phyloP scores from a whole-genome alignment of 1,284 basidiomycete species.

The Ganoderma meredithae region DNA sequence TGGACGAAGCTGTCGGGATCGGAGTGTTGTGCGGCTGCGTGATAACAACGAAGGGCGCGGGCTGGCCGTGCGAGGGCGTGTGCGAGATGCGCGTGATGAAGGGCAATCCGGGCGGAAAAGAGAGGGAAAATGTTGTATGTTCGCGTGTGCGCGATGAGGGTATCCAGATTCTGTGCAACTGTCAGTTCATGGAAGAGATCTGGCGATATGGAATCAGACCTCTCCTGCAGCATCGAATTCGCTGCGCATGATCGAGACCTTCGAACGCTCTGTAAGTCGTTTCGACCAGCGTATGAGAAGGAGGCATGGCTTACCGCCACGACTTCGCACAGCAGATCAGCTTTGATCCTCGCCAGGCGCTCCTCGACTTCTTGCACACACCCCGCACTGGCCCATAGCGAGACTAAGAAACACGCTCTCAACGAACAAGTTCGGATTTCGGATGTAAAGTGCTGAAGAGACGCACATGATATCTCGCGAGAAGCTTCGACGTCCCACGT shows the following conservation, averaged over 20 bases:
- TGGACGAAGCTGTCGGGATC: conserved; percentile 60
- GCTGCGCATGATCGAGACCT: conserved; percentile 71
- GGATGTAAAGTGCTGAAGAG: background rate
- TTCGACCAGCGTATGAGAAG: no score
- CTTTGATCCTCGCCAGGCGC: conserved; percentile 66
- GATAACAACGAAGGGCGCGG: conserved; percentile 67
- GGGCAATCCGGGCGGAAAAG: conserved; percentile 68
- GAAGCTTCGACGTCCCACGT: conserved; percentile 55
- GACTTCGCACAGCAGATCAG: conserved; percentile 74
- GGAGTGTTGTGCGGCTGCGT: conserved; percentile 58
- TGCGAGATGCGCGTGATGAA: conserved; percentile 75
- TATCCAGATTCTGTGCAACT: conserved; percentile 52
- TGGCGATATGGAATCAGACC: conserved; percentile 35
- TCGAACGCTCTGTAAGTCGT: background rate
- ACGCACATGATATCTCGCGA: conserved; percentile 47
- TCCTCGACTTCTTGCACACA: conserved; percentile 59
- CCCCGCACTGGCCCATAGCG: conserved; percentile 57
- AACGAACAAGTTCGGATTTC: background rate
- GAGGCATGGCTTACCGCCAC: conserved; percentile 55
- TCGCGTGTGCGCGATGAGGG: conserved; percentile 67
- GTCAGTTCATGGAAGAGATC: background rate
- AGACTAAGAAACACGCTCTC: conserved; percentile 35
- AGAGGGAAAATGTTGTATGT: conserved; percentile 58
- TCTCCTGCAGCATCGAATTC: conserved; percentile 69
- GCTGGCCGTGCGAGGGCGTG: conserved; percentile 59